Base-by-base conservation (phyloP, 257 asterid genomes). In the Capsicum baccatum region DNA sequence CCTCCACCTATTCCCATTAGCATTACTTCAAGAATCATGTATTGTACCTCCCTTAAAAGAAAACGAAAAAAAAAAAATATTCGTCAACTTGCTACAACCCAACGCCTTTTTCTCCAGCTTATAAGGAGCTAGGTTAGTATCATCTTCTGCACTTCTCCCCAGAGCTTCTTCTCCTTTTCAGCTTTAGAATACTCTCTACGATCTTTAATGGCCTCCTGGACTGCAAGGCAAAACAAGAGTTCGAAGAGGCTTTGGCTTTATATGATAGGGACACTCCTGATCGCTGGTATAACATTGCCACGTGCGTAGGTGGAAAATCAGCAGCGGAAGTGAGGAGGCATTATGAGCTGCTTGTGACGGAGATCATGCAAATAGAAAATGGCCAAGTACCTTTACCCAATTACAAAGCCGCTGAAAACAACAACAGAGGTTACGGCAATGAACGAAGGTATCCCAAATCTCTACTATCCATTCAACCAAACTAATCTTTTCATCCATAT, bases 161-260 rank as follows among this genome's bases (percentile, higher is more conserved):
- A 9, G 71, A n/a, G 39, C 84, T 35, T 37, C 39, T 63, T 63
- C 70, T 62, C 68, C 66, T 62, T 66, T 68, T 68, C 19, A 68
- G 2, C 26, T 59, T 26, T 26, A 26, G 33, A 26, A 26, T 26
- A 26, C 33, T 1, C 33, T 26, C 33, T 26, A 26, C 33, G 2
- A 26, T 26, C 33, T 26, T 33, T 12, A 60, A 92, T 94, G 97
- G 97, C 97, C 71, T 85, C 90, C 8, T 91, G 92, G 92, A 90
- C 92, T 12, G 82, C 89, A 26, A 88, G 83, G 81, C 91, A 90
- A 64, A 90, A 90, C 92, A 90, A 90, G 85, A 90, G 39, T 90
- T 90, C 4, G 91, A 90, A 79, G 92, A 90, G 44, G 92, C 92
- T 70, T 71, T 90, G 87, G 92, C 89, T 1, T 62, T 39, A 83